These are phyloP conservation scores for Ensete glaucum DNA, from an alignment of 176 grass and related monocot species.

Conservation along the genomic window DNA sequence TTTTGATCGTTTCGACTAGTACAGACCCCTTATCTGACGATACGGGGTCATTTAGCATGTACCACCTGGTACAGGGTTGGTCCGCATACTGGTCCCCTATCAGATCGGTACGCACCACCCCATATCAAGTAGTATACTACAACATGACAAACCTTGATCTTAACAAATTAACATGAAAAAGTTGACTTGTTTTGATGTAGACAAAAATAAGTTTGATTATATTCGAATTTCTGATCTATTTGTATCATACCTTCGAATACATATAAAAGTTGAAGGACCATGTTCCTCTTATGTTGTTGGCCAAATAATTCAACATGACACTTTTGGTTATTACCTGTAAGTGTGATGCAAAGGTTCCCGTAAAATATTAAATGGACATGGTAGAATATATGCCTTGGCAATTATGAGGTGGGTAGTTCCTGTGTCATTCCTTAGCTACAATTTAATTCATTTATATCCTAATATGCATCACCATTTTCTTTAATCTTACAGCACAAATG, in stretches of 20 bases:
- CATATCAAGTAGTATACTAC: too few species aligned
- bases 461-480: neutral
- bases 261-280: neutral
- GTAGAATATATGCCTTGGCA: neutral
- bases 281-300: neutral
- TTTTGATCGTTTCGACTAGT: too few species aligned
- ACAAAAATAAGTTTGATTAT: neutral
- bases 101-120: too few species aligned
- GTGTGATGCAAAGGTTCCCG: neutral
- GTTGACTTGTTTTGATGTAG: neutral
- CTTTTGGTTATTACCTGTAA: neutral
- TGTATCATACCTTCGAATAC: neutral
- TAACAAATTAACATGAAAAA: neutral
- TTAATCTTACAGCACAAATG: neutral
- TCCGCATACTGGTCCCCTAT: too few species aligned
- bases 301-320: too few species aligned
- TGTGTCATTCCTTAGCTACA: neutral
- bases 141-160: too few species aligned
- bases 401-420: neutral
- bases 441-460: neutral
- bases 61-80: too few species aligned
- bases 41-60: too few species aligned
- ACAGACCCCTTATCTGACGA: too few species aligned
- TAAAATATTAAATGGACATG: too few species aligned
- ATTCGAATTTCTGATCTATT: neutral